A percentile compares a stretch with the other conserved stretches of the same genome.
These are phyloP conservation scores for Monsonia emarginata DNA, from an alignment of 441 rosid genomes.

Conservation along the genomic window DNA sequence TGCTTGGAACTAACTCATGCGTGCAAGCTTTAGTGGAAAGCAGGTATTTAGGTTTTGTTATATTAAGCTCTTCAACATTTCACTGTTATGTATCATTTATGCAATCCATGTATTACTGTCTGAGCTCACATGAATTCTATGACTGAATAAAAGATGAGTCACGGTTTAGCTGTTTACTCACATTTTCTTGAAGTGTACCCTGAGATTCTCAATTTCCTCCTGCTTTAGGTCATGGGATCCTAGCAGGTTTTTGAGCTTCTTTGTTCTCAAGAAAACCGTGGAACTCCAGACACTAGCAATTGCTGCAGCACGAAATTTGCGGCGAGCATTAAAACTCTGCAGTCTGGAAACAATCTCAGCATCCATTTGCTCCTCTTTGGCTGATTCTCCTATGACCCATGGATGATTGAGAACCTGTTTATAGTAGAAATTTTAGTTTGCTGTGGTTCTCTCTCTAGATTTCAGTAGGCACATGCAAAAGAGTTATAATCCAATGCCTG, in stretches of 20 bases:
- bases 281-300: constrained; percentile 58
- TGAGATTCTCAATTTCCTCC: constrained; percentile 50
- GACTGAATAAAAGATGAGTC: not conserved
- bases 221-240: constrained; percentile 48
- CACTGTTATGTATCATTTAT: not conserved
- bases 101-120: not conserved
- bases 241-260: constrained; percentile 45
- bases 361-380: constrained; percentile 57
- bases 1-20: not conserved
- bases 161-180: constrained; percentile 15
- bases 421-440: not conserved
- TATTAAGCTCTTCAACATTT: not conserved
- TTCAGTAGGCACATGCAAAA: not conserved
- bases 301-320: constrained; percentile 60
- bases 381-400: constrained; percentile 61
- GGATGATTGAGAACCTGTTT: constrained; percentile 49
- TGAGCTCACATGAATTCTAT: not conserved
- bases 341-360: constrained; percentile 50
- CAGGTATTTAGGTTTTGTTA: not conserved
- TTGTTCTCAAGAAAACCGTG: constrained; percentile 49
- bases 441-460: not conserved
- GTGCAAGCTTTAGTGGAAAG: constrained; percentile 1
- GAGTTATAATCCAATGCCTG: not conserved
- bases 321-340: constrained; percentile 52
- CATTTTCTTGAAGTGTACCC: constrained; percentile 41